Evolutionary conservation across 345 rosid genomes (phyloP).

Genomic region (Kernera saxatilis): DNA sequence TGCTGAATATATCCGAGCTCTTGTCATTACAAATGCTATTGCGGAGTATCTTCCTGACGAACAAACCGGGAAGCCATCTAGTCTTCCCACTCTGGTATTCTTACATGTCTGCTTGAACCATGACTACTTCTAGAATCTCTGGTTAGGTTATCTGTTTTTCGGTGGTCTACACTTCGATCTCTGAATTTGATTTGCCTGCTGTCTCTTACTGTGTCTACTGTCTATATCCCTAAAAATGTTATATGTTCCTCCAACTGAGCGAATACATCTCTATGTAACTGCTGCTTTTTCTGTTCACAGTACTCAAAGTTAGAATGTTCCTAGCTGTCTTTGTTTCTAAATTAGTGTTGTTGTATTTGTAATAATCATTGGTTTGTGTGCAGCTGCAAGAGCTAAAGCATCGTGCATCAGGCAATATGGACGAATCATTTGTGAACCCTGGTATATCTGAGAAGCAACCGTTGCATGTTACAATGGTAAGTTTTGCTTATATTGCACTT

Average conservation of each 20-base stretch:
- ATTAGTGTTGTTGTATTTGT: slow-evolving; percentile 13
- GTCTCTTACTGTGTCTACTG: not conserved
- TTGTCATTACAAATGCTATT: slow-evolving; percentile 74
- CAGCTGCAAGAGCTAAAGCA: slow-evolving; percentile 95
- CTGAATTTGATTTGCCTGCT: not conserved
- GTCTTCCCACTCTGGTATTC: slow-evolving; percentile 80
- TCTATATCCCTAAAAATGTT: not conserved
- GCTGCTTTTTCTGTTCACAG: not conserved
- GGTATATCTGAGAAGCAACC: slow-evolving; percentile 93
- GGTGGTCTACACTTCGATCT: not conserved
- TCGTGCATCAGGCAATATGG: slow-evolving; percentile 69
- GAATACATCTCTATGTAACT: not conserved
- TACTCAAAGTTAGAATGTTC: not conserved
- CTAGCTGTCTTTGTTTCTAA: not conserved
- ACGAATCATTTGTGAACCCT: slow-evolving; percentile 68
- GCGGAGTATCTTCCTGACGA: slow-evolving; percentile 92
- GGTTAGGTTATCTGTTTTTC: not conserved
- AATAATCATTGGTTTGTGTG: slow-evolving; percentile 17
- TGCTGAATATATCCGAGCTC: slow-evolving; percentile 85
- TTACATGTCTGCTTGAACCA: not conserved
- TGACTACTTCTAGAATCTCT: not conserved
- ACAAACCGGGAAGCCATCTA: slow-evolving; percentile 68
- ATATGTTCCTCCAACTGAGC: not conserved
- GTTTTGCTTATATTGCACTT: slow-evolving; percentile 6
- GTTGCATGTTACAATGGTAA: slow-evolving; percentile 91